Percentiles rank a stretch among this genome's conserved stretches.
These are phyloP conservation scores for Geotrichum ghanense DNA, from an alignment of 805 yeast species.

Conservation along the genomic window DNA sequence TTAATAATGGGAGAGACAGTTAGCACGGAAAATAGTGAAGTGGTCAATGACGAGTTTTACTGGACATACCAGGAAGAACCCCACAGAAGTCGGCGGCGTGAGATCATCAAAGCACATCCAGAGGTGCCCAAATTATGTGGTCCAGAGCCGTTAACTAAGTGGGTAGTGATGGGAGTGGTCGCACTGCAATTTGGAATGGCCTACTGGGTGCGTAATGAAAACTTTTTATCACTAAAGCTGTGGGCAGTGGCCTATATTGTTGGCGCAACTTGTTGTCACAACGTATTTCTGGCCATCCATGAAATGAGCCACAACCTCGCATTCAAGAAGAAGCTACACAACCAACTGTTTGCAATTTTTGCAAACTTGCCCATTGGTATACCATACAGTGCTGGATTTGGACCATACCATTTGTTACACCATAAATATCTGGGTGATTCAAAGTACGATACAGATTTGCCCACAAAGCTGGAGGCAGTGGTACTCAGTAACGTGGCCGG, in stretches of 20 bases:
- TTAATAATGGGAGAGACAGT: slow-evolving; percentile 75
- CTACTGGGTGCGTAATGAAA: slow-evolving; percentile 43
- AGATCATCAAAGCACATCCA: slow-evolving; percentile 65
- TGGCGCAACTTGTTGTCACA: slow-evolving; percentile 83
- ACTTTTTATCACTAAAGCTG: slow-evolving; percentile 42
- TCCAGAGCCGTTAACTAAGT: slow-evolving; percentile 77
- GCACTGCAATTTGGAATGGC: slow-evolving; percentile 57
- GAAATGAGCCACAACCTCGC: slow-evolving; percentile 79
- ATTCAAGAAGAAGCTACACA: slow-evolving; percentile 66
- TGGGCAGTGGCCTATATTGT: slow-evolving; percentile 57
- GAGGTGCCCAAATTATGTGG: slow-evolving; percentile 73
- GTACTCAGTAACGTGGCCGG: slow-evolving; percentile 69
- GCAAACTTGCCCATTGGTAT: slow-evolving; percentile 81
- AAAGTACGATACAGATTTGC: slow-evolving; percentile 75
- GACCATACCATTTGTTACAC: slow-evolving; percentile 85
- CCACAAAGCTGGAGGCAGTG: slow-evolving; percentile 67
- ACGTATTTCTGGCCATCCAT: slow-evolving; percentile 77
- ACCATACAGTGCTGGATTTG: slow-evolving; percentile 80
- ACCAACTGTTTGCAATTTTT: slow-evolving; percentile 64
- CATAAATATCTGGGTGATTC: slow-evolving; percentile 87
- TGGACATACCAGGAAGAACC: slow-evolving; percentile 82
- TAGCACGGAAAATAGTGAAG: slow-evolving; percentile 9
- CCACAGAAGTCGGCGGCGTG: slow-evolving; percentile 62
- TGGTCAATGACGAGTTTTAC: slow-evolving; percentile 45
- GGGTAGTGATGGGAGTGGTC: slow-evolving; percentile 56